These are phyloP conservation scores for Microcyclospora tardicrescens DNA, from an alignment of 2,329 filamentous ascomycete species.

Conservation along the genomic window DNA sequence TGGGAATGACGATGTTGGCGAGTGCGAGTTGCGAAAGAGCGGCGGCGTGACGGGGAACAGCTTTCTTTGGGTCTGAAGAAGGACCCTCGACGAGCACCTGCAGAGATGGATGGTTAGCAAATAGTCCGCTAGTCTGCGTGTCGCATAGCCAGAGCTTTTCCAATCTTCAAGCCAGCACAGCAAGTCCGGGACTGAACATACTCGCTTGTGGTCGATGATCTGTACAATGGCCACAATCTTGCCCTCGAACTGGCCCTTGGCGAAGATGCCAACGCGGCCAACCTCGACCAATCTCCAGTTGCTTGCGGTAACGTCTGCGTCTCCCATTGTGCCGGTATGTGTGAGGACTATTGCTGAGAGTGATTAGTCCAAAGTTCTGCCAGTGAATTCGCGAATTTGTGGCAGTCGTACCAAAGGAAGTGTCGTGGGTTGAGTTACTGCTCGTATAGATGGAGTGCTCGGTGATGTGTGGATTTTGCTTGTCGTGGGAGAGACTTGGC, in stretches of 20 bases:
- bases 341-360: background rate
- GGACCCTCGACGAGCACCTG: constrained; percentile 96
- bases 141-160: constrained; percentile 2
- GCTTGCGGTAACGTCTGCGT: constrained; percentile 32
- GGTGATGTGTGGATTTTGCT: no score
- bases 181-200: constrained; percentile 45
- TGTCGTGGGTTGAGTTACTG: no score
- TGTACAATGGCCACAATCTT: constrained; percentile 90
- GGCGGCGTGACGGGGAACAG: constrained; percentile 76
- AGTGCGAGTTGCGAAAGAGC: constrained; percentile 73
- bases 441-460: no score
- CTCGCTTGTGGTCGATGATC: constrained; percentile 99
- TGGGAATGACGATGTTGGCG: constrained; percentile 75
- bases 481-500: no score
- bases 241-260: constrained; percentile 67
- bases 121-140: background rate
- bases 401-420: no score
- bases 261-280: constrained; percentile 90
- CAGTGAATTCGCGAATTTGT: background rate
- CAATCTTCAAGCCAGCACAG: constrained; percentile 6
- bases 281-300: constrained; percentile 95
- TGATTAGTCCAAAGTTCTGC: background rate
- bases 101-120: constrained; percentile 12
- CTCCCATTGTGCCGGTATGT: constrained; percentile 18
- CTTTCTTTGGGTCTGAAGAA: constrained; percentile 63